Conservation (phyloP, 345 rosid species). For the Gossypium raimondii region DNA sequence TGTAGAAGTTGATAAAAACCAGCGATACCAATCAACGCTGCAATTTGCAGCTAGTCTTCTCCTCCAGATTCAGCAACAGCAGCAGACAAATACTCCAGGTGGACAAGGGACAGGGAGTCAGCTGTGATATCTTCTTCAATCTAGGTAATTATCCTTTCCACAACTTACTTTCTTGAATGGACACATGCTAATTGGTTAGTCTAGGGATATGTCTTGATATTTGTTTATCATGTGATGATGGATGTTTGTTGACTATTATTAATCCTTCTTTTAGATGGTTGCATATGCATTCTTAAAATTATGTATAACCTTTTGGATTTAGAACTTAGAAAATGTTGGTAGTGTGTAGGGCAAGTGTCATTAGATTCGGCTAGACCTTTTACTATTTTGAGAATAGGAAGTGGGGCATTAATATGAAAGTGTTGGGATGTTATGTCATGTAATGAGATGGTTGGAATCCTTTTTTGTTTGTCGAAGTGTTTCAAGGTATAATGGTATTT, state of each 20-base stretch:
- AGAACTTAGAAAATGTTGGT: not conserved
- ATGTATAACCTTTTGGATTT: not conserved
- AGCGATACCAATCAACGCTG: constrained; percentile 83
- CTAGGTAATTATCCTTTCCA: constrained; percentile 35
- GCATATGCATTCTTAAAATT: not conserved
- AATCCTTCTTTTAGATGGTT: not conserved
- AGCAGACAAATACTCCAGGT: constrained; percentile 7
- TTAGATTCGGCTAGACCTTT: not conserved
- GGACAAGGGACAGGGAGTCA: constrained; percentile 43
- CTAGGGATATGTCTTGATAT: not conserved
- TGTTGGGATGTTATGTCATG: not conserved
- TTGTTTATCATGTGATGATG: constrained; percentile 11
- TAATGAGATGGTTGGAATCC: not conserved
- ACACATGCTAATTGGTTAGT: not conserved
- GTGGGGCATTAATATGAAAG: not conserved
- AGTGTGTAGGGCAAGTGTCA: not conserved
- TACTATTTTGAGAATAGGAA: not conserved
- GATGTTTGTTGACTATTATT: constrained; percentile 3
- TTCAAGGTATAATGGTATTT: not conserved
- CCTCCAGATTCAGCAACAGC: constrained; percentile 50
- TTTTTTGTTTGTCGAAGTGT: not conserved
- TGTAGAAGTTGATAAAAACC: constrained; percentile 68
- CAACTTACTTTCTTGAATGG: constrained; percentile 12
- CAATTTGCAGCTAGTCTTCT: constrained; percentile 55
- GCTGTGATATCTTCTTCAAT: constrained; percentile 20